Evolutionary conservation across 495 filamentous ascomycete genomes (phyloP).

Genomic region (Penicillium samsonianum): DNA sequence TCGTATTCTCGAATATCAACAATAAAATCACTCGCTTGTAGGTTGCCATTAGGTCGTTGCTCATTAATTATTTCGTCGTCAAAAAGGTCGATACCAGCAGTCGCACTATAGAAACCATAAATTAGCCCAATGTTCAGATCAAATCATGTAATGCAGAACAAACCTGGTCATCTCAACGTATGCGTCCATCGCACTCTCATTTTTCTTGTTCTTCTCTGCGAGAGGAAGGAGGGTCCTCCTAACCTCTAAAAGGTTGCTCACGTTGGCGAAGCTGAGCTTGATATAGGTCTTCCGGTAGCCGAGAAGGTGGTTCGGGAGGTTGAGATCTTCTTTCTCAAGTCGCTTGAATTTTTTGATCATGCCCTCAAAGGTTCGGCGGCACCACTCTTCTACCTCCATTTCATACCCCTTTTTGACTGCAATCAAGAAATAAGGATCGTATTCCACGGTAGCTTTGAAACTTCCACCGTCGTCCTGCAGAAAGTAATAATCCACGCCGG

Average conservation of each 20-base stretch:
- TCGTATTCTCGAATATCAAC: conserved; percentile 99
- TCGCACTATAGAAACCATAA: conserved; percentile 55
- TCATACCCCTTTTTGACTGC: conserved; percentile 87
- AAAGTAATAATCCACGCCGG: conserved; percentile 96
- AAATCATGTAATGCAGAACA: conserved; percentile 26
- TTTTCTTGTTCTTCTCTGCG: conserved; percentile 95
- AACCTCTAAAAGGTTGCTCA: conserved; percentile 78
- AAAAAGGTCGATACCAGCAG: conserved; percentile 92
- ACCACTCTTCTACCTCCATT: conserved; percentile 94
- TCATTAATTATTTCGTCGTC: conserved; percentile 87
- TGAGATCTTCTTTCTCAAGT: conserved; percentile 89
- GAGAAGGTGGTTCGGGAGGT: conserved; percentile 93
- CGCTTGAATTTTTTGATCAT: conserved; percentile 74
- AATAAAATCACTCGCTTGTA: conserved; percentile 95
- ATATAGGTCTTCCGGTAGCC: conserved; percentile 87
- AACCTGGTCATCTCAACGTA: conserved; percentile 95
- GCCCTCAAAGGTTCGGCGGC: conserved; percentile 80
- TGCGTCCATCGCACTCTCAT: conserved; percentile 93
- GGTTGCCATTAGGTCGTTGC: conserved; percentile 75
- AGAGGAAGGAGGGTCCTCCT: conserved; percentile 82
- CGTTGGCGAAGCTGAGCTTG: conserved; percentile 83
- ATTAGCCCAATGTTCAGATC: conserved; percentile 5
- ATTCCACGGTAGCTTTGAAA: conserved; percentile 95
- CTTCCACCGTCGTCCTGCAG: conserved; percentile 88
- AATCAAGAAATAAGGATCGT: conserved; percentile 95